Evolutionary conservation across 257 asterid species (phyloP).

Genomic region (Salvia splendens): DNA sequence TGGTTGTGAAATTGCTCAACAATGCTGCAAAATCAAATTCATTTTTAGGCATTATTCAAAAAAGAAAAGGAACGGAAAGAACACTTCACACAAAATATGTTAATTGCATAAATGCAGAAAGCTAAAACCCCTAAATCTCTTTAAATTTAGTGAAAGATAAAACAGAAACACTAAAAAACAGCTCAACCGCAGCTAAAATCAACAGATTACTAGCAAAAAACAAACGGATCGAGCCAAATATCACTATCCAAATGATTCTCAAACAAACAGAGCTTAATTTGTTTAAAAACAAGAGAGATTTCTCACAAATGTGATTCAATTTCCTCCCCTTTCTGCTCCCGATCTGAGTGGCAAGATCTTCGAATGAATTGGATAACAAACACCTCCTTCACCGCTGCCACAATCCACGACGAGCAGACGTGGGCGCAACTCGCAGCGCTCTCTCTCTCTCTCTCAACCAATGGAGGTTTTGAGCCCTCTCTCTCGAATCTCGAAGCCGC

Average conservation of each 20-base stretch:
- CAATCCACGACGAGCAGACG: slow-evolving; percentile 37
- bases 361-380: not conserved
- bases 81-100: no score
- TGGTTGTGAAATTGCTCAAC: no score
- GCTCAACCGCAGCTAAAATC: slow-evolving; percentile 24
- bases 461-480: slow-evolving; percentile 31
- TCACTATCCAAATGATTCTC: slow-evolving; percentile 14
- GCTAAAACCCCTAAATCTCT: no score
- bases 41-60: no score
- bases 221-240: slow-evolving; percentile 43
- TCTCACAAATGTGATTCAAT: slow-evolving; percentile 39
- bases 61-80: no score
- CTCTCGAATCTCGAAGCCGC: slow-evolving; percentile 42
- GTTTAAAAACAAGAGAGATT: not conserved
- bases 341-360: slow-evolving; percentile 43
- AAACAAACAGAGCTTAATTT: slow-evolving; percentile 25
- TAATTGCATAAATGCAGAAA: no score
- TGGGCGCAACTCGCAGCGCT: slow-evolving; percentile 38
- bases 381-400: slow-evolving; percentile 28
- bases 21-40: no score
- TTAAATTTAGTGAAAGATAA: no score
- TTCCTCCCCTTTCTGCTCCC: slow-evolving; percentile 29
- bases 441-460: slow-evolving; percentile 23
- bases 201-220: slow-evolving; percentile 21
- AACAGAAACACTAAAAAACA: no score